Percentiles rank a stretch among this genome's conserved stretches.
Conservation (phyloP, 208 protist species). For the Balamuthia mandrillaris region DNA sequence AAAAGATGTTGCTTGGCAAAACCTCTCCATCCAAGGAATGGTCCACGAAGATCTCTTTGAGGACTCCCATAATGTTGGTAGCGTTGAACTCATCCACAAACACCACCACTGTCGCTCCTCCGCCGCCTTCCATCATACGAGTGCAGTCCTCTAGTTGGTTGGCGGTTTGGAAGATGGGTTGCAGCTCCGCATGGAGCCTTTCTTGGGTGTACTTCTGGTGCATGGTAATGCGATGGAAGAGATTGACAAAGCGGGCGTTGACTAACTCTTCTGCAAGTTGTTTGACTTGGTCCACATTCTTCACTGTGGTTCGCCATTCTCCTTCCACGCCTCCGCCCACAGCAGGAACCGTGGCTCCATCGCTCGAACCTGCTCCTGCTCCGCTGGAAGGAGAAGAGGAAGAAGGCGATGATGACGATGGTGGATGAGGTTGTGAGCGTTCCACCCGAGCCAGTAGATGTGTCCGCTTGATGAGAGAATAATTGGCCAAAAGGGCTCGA, state of each 20-base stretch:
- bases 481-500: background rate
- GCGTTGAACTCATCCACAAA: constrained; percentile 69
- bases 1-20: constrained; percentile 58
- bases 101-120: constrained; percentile 27
- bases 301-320: too few relatives aligned
- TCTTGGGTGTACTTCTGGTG: constrained; percentile 43
- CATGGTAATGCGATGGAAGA: constrained; percentile 63
- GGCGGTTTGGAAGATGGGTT: background rate
- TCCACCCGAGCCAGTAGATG: background rate
- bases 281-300: background rate
- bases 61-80: background rate
- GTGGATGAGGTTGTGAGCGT: too few relatives aligned
- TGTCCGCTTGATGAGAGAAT: constrained; percentile 8
- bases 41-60: constrained; percentile 66
- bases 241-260: background rate
- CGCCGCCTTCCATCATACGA: background rate
- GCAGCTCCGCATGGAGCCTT: constrained; percentile 12
- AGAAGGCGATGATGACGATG: too few relatives aligned
- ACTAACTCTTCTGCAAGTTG: background rate
- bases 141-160: background rate
- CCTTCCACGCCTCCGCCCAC: too few relatives aligned
- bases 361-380: too few relatives aligned
- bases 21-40: constrained; percentile 42
- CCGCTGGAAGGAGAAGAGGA: too few relatives aligned
- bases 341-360: background rate